Evolutionary conservation across 1,284 basidiomycete genomes (phyloP).

Genomic region (Ustanciosporium gigantosporum): DNA sequence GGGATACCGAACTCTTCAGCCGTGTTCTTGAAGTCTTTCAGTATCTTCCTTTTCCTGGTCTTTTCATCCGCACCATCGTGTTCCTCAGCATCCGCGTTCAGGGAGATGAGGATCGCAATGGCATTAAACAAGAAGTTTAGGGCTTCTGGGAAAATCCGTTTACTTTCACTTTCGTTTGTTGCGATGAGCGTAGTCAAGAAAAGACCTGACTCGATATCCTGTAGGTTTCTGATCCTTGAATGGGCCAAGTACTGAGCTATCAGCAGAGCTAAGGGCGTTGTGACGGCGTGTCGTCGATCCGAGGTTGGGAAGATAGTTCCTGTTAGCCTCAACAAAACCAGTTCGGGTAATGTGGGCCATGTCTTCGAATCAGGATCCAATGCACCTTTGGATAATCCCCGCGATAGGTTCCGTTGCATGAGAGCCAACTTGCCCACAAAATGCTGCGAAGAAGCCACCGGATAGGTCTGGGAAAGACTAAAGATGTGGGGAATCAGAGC

Average conservation of each 20-base stretch:
- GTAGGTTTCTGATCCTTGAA: conserved; percentile 73
- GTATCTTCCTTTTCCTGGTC: not conserved
- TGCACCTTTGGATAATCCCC: conserved; percentile 78
- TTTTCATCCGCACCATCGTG: conserved; percentile 1
- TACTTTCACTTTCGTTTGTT: conserved; percentile 77
- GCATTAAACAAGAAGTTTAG: conserved; percentile 78
- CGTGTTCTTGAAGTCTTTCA: conserved; percentile 33
- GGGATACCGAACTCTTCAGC: conserved; percentile 55
- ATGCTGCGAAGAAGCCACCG: conserved; percentile 75
- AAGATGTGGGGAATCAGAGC: conserved; percentile 79
- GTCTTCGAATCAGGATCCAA: conserved; percentile 73
- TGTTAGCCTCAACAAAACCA: conserved; percentile 78
- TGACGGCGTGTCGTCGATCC: conserved; percentile 87
- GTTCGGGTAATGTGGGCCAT: conserved; percentile 83
- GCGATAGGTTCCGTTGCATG: conserved; percentile 92
- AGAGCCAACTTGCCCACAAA: conserved; percentile 81
- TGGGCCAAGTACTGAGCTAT: conserved; percentile 90
- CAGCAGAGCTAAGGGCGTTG: conserved; percentile 81
- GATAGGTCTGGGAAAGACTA: conserved; percentile 78
- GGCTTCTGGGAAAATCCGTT: conserved; percentile 85
- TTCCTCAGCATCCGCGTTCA: conserved; percentile 17
- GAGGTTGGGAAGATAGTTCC: conserved; percentile 89
- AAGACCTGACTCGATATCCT: conserved; percentile 80
- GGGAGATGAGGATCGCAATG: conserved; percentile 72
- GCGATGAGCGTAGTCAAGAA: conserved; percentile 82